Conservation (phyloP, 2,329 filamentous ascomycete genomes). For the Calonectria naviculata region DNA sequence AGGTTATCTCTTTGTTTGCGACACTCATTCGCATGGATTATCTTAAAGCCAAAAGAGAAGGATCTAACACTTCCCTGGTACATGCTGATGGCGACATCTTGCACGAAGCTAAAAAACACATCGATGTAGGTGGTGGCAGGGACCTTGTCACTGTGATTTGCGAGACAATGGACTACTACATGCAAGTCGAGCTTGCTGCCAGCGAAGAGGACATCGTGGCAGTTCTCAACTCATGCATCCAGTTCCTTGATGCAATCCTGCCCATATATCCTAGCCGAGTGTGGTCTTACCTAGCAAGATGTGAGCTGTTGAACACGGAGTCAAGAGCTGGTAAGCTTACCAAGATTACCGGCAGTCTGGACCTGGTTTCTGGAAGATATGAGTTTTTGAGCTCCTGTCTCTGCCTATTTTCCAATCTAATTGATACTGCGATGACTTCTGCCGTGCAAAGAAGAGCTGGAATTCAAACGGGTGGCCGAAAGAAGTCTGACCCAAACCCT, state of each 20-base stretch:
- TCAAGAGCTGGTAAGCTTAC: constrained; percentile 81
- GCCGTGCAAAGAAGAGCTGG: constrained; percentile 73
- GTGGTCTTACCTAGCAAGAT: constrained; percentile 90
- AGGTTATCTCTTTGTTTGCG: constrained; percentile 80
- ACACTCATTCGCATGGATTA: constrained; percentile 71
- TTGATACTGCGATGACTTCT: constrained; percentile 80
- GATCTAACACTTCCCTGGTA: constrained; percentile 45
- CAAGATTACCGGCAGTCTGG: constrained; percentile 83
- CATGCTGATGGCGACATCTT: constrained; percentile 57
- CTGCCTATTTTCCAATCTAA: constrained; percentile 77
- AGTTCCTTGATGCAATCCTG: constrained; percentile 81
- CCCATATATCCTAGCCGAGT: constrained; percentile 83
- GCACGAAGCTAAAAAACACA: constrained; percentile 65
- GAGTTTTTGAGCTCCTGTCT: constrained; percentile 81
- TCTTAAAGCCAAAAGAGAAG: constrained; percentile 47
- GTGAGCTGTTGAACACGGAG: constrained; percentile 81
- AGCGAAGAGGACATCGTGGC: constrained; percentile 75
- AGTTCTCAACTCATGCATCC: constrained; percentile 76
- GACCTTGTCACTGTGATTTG: constrained; percentile 87
- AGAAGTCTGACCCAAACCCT: constrained; percentile 61
- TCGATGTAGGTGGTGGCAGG: constrained; percentile 61
- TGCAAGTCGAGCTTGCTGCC: constrained; percentile 66
- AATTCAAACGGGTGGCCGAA: constrained; percentile 59
- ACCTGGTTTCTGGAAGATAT: constrained; percentile 81
- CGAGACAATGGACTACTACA: constrained; percentile 81